Evolutionary conservation across 306 rosid genomes (phyloP).

Genomic region (Fagus crenata): DNA sequence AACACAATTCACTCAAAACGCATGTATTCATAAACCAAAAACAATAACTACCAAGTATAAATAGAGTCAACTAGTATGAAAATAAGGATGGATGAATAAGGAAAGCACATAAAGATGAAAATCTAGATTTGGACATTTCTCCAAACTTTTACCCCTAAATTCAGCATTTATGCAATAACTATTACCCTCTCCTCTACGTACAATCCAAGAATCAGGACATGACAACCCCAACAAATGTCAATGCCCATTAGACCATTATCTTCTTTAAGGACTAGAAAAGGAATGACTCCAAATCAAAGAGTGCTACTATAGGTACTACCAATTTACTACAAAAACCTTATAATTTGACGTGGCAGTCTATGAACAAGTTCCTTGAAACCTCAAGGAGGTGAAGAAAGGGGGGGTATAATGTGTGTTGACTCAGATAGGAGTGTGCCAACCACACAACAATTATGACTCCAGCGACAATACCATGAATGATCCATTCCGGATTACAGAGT

Average conservation of each 20-base stretch:
- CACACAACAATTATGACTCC: too few species aligned
- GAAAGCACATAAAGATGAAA: constrained; percentile 11
- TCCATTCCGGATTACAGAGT: too few species aligned
- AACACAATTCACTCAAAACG: constrained; percentile 16
- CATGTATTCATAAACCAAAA: neutral
- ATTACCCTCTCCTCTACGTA: neutral
- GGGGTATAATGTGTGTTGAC: too few species aligned
- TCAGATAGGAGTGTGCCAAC: too few species aligned
- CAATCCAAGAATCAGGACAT: neutral
- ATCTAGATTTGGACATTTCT: constrained; percentile 8
- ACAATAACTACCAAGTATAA: neutral
- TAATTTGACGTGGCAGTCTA: too few species aligned
- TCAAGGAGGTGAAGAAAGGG: too few species aligned
- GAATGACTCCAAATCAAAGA: neutral
- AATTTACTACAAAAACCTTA: too few species aligned
- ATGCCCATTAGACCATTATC: neutral
- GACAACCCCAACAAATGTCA: neutral
- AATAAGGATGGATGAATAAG: neutral
- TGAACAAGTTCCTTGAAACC: too few species aligned
- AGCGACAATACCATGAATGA: too few species aligned
- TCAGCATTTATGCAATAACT: neutral
- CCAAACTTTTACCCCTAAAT: constrained; percentile 1
- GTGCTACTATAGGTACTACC: too few species aligned
- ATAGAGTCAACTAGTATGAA: neutral
- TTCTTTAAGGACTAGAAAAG: neutral